Conservation (phyloP, 1,284 basidiomycete genomes). For the Heterobasidion irregulare region DNA sequence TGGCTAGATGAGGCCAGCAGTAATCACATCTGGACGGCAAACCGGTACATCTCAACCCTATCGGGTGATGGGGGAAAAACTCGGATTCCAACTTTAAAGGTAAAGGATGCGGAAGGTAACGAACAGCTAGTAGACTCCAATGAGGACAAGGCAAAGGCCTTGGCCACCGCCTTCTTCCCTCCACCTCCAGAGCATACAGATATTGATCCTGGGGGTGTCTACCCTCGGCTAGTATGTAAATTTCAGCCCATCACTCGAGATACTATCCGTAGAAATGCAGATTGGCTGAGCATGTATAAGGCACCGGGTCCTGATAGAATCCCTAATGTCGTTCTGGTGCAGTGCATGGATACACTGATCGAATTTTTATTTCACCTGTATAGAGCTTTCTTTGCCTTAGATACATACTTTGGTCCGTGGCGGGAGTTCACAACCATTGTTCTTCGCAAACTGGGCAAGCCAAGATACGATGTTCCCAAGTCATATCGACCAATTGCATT, state of each 20-base stretch:
- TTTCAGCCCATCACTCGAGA: too few relatives aligned
- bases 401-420: slow-evolving; percentile 25
- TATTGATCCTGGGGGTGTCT: slow-evolving; percentile 6
- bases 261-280: too few relatives aligned
- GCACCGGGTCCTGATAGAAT: slow-evolving; percentile 25
- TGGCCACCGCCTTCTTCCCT: slow-evolving; percentile 25
- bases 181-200: slow-evolving; percentile 7
- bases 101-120: background rate
- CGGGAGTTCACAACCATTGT: slow-evolving; percentile 23
- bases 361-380: slow-evolving; percentile 21
- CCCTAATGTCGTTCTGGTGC: slow-evolving; percentile 25
- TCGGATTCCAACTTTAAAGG: slow-evolving; percentile 21
- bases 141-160: slow-evolving; percentile 17
- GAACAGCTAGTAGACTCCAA: slow-evolving; percentile 12
- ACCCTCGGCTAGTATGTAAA: slow-evolving; percentile 18
- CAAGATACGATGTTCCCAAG: slow-evolving; percentile 25
- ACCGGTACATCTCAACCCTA: slow-evolving; percentile 18
- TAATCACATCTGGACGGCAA: slow-evolving; percentile 23
- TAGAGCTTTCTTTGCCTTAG: slow-evolving; percentile 17
- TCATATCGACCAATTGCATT: slow-evolving; percentile 33
- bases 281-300: too few relatives aligned
- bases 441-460: slow-evolving; percentile 29
- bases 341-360: slow-evolving; percentile 17
- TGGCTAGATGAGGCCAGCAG: slow-evolving; percentile 22
- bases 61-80: slow-evolving; percentile 21